phyloP scores from a whole-genome alignment of 225 moss, liverwort and hornwort genomes.

The Asterella californica region DNA sequence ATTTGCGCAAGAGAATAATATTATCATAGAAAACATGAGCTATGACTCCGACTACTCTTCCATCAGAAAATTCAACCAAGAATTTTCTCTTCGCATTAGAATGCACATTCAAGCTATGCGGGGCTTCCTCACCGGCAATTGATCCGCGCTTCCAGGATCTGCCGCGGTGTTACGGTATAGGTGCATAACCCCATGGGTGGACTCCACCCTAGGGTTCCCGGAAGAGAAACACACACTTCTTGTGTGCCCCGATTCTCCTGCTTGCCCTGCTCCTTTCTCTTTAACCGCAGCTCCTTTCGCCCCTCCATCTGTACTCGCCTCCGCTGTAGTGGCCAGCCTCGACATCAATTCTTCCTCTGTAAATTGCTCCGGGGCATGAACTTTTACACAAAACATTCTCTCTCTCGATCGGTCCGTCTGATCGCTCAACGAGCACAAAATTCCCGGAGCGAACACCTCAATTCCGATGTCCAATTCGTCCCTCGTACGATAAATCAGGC shows the following conservation, averaged over 20 bases:
- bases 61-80: background rate
- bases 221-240: constrained; percentile 72
- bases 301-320: constrained; percentile 12
- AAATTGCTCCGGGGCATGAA: constrained; percentile 37
- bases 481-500: too few relatives aligned
- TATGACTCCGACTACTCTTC: too few relatives aligned
- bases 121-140: constrained; percentile 58
- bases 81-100: background rate
- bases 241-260: constrained; percentile 40
- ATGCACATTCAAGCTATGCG: background rate
- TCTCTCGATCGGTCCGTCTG: background rate
- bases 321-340: background rate
- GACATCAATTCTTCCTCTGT: constrained; percentile 36
- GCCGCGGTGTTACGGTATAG: constrained; percentile 72
- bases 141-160: constrained; percentile 71
- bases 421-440: background rate
- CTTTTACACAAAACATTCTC: constrained; percentile 45
- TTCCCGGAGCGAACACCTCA: too few relatives aligned
- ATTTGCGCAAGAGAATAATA: too few relatives aligned
- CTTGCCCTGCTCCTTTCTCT: constrained; percentile 23
- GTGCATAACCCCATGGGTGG: constrained; percentile 85
- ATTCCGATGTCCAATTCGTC: too few relatives aligned
- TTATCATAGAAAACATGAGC: background rate
- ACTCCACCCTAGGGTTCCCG: constrained; percentile 92
- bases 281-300: constrained; percentile 1